Conservation (phyloP, 2,329 filamentous ascomycete species). For the Aureobasidium subglaciale region DNA sequence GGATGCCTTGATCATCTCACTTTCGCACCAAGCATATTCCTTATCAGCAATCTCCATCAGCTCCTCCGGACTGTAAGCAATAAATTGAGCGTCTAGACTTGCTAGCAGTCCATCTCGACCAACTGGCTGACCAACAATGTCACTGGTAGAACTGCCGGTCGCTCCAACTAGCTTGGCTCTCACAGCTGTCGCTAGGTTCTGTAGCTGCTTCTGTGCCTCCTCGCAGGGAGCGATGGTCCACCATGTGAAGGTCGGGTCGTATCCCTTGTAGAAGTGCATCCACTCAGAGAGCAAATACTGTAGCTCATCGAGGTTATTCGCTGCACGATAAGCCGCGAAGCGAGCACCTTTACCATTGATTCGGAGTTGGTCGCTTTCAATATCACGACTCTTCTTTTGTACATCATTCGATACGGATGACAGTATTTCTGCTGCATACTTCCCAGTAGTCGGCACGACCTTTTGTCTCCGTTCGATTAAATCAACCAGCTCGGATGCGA, state of each 20-base stretch:
- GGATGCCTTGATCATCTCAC: slow-evolving; percentile 48
- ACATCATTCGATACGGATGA: slow-evolving; percentile 24
- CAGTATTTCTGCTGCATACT: slow-evolving; percentile 39
- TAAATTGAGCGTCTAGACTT: slow-evolving; percentile 51
- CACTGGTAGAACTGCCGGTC: slow-evolving; percentile 36
- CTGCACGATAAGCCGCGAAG: slow-evolving; percentile 42
- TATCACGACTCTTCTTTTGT: slow-evolving; percentile 27
- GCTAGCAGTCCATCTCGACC: slow-evolving; percentile 45
- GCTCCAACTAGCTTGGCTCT: slow-evolving; percentile 41
- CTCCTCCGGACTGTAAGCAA: slow-evolving; percentile 52
- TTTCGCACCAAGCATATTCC: slow-evolving; percentile 51
- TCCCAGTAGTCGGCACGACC: slow-evolving; percentile 37
- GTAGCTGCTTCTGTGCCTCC: slow-evolving; percentile 33
- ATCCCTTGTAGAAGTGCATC: slow-evolving; percentile 46
- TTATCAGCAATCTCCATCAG: slow-evolving; percentile 45
- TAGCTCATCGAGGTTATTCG: slow-evolving; percentile 37
- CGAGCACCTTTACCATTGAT: slow-evolving; percentile 30
- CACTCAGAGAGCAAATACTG: slow-evolving; percentile 40
- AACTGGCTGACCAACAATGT: slow-evolving; percentile 52
- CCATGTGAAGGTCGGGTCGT: slow-evolving; percentile 52
- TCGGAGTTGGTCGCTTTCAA: slow-evolving; percentile 13
- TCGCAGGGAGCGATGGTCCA: slow-evolving; percentile 46
- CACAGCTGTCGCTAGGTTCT: slow-evolving; percentile 33
- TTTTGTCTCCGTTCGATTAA: slow-evolving; percentile 45
- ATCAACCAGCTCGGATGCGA: slow-evolving; percentile 35